Evolutionary conservation across 257 asterid species (phyloP), one percentile per base, ranked within the genome.

Genomic region (Linderniella brevidens): DNA sequence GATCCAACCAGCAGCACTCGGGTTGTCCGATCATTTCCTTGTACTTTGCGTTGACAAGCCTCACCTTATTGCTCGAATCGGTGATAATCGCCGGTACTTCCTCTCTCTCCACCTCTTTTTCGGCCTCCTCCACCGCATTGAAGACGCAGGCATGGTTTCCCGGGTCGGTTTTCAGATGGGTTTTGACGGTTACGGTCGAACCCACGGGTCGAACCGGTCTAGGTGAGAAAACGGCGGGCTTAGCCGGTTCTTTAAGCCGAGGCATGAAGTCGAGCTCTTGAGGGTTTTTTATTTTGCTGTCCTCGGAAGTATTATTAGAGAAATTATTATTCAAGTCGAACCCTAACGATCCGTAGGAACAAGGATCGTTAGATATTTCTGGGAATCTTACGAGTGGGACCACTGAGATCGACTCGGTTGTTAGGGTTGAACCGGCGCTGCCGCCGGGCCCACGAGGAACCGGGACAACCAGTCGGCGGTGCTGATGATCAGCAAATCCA

Each of bases 21-120:
- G 98, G 98, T 66, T 90, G 98, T 5, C 98, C 96, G 11, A 81
- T 71, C 90, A 90, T 75, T 58, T 78, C 95, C 55, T 68, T 81
- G 70, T 81, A 90, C 0, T 93, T 93, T 8, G 94, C 58, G 52
- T 90, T 90, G 12, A 78, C 60, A 13, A 79, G 55, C 65, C 98
- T 68, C 36, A 90, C 98, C 49, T 61, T 75, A 57, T 85, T 77
- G 18, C 41, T 61, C 0, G 94, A 78, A 19, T 90, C 98, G 0
- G 96, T 74, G 0, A 85, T 65, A 0, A 90, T 63, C 0, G 80
- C 72, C 8, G 98, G 98, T 17, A 61, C 43, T 4, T n/a, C 41
- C 55, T 85, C 92, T 10, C 73, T 60, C 59, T 90, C 96, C 46
- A 79, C 69, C 15, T 50, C 77, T 49, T 65, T 66, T 71, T 90